A percentile compares a stretch with the other conserved stretches of the same genome.
Conservation (phyloP, 2,329 filamentous ascomycete species). For the Stemphylium vesicarium region DNA sequence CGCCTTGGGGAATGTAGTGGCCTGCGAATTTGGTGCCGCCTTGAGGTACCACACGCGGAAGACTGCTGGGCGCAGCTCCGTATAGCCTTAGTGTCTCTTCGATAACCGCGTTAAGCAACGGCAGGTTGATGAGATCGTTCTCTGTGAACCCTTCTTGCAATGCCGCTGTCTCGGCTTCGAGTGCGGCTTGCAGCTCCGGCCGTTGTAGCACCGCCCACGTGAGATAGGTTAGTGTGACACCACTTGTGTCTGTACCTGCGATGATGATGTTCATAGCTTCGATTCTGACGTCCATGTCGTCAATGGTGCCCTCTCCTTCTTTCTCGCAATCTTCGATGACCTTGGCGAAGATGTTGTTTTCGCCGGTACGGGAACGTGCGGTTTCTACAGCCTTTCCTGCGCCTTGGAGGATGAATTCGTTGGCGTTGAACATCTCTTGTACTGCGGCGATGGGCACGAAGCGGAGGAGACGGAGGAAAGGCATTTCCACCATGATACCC, state of each 20-base stretch:
- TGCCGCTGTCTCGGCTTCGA: slow-evolving; percentile 31
- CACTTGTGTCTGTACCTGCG: slow-evolving; percentile 46
- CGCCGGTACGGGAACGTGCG: slow-evolving; percentile 36
- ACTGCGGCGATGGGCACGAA: slow-evolving; percentile 37
- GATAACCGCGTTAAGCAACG: slow-evolving; percentile 48
- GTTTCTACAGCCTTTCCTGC: slow-evolving; percentile 41
- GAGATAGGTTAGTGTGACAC: slow-evolving; percentile 43
- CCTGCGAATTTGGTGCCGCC: slow-evolving; percentile 45
- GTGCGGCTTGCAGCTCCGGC: slow-evolving; percentile 24
- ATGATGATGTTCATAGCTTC: slow-evolving; percentile 46
- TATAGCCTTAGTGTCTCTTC: slow-evolving; percentile 51
- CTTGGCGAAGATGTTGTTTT: slow-evolving; percentile 44
- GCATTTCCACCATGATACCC: slow-evolving; percentile 47
- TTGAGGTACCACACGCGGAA: slow-evolving; percentile 48
- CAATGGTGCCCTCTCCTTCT: slow-evolving; percentile 36
- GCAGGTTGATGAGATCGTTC: slow-evolving; percentile 41
- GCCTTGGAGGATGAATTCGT: slow-evolving; percentile 40
- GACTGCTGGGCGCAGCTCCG: slow-evolving; percentile 43
- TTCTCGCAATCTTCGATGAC: slow-evolving; percentile 42
- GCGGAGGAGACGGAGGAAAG: slow-evolving; percentile 42
- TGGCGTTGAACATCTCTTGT: slow-evolving; percentile 46
- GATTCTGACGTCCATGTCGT: slow-evolving; percentile 42
- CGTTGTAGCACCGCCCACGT: slow-evolving; percentile 41
- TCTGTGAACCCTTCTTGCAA: slow-evolving; percentile 31
- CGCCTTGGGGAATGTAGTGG: slow-evolving; percentile 47